These are phyloP conservation scores for Zoysia matrella DNA, from an alignment of 202 grass and related monocot genomes.

Conservation along the genomic window DNA sequence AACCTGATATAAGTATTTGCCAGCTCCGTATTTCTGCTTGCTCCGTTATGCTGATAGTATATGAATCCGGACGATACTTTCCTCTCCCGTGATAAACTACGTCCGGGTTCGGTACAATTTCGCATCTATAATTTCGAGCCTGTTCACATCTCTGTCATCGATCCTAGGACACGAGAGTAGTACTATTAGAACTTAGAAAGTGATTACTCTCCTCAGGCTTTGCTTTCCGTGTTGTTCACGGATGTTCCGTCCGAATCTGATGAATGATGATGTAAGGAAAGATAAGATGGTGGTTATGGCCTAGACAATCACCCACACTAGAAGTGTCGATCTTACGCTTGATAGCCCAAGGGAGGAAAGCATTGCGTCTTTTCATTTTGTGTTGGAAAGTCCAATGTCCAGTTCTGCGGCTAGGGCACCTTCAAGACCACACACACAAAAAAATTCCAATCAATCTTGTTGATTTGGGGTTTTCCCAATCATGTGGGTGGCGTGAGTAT, in stretches of 20 bases:
- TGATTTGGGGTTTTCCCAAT: no score
- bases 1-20: no score
- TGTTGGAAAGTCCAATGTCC: neutral
- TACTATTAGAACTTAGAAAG: neutral
- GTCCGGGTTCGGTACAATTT: no score
- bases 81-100: neutral
- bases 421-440: no score
- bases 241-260: neutral
- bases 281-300: neutral
- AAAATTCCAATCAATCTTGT: no score
- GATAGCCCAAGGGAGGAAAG: conserved; percentile 11
- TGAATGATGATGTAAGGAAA: neutral
- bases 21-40: conserved; percentile 10
- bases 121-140: neutral
- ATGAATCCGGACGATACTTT: neutral
- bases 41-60: neutral
- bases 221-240: conserved; percentile 29
- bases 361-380: neutral
- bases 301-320: neutral
- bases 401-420: neutral
- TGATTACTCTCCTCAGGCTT: neutral
- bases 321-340: neutral
- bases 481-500: no score
- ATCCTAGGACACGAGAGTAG: neutral
- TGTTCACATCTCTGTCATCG: conserved; percentile 27